phyloP scores from a whole-genome alignment of 179 eudicot species.

The Beta corolliflora region DNA sequence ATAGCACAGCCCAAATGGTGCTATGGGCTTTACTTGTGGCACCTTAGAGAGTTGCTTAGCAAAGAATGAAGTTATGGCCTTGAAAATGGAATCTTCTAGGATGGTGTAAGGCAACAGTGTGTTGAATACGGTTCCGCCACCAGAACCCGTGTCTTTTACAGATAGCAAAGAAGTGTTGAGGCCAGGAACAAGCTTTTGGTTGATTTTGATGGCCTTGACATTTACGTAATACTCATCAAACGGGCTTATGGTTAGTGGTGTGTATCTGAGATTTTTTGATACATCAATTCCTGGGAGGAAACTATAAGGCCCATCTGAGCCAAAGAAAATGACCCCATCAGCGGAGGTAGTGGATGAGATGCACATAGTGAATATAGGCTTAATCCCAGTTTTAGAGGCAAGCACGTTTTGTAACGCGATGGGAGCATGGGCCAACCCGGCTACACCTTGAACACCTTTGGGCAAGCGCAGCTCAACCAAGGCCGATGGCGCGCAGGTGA shows the following conservation, averaged over 20 bases:
- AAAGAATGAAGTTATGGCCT: slow-evolving; percentile 27
- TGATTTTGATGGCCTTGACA: slow-evolving; percentile 31
- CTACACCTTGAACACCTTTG: slow-evolving; percentile 43
- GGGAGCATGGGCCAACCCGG: slow-evolving; percentile 38
- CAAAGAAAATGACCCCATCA: slow-evolving; percentile 39
- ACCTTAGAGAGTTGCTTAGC: slow-evolving; percentile 28
- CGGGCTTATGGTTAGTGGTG: slow-evolving; percentile 38
- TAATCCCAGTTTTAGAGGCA: slow-evolving; percentile 28
- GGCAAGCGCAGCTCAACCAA: slow-evolving; percentile 36
- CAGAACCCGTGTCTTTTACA: slow-evolving; percentile 18
- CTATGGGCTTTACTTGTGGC: slow-evolving; percentile 31
- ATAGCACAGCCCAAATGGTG: slow-evolving; percentile 46
- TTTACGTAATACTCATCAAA: slow-evolving; percentile 38
- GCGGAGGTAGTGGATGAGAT: slow-evolving; percentile 25
- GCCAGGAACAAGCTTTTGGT: slow-evolving; percentile 26
- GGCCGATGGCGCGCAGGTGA: slow-evolving; percentile 46
- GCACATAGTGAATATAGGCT: slow-evolving; percentile 40
- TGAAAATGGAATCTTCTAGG: slow-evolving; percentile 33
- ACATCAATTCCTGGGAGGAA: slow-evolving; percentile 36
- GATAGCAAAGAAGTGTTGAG: slow-evolving; percentile 31
- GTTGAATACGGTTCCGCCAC: slow-evolving; percentile 30
- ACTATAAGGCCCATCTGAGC: slow-evolving; percentile 41
- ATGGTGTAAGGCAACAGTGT: slow-evolving; percentile 28
- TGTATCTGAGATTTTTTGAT: slow-evolving; percentile 29
- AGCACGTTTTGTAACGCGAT: slow-evolving; percentile 42